These are phyloP conservation scores for Aureobasidium uvarum DNA, from an alignment of 2,329 filamentous ascomycete genomes.

Conservation along the genomic window DNA sequence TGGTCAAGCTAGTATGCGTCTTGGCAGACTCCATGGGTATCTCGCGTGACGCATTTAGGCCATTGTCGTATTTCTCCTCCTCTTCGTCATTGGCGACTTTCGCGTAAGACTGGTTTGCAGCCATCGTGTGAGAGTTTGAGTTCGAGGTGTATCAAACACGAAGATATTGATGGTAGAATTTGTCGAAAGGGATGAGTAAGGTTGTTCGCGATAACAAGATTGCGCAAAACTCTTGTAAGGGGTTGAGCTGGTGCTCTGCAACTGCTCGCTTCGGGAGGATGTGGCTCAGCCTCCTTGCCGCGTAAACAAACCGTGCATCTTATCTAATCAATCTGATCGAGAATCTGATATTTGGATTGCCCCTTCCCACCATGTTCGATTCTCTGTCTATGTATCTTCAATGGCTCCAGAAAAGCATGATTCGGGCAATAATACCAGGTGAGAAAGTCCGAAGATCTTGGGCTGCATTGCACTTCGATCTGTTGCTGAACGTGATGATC, in stretches of 20 bases:
- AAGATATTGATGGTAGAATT: neutral
- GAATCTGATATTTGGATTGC: neutral
- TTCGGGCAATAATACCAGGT: neutral
- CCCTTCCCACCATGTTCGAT: no score
- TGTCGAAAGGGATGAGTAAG: constrained; percentile 4
- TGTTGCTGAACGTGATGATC: neutral
- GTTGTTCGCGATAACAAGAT: constrained; percentile 4
- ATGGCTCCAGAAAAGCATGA: no score
- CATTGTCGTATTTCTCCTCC: neutral
- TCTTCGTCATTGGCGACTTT: constrained; percentile 5
- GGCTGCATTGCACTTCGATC: neutral
- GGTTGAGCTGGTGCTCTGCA: neutral
- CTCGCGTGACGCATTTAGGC: neutral
- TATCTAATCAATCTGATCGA: neutral
- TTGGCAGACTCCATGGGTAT: neutral
- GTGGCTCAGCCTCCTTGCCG: constrained; percentile 9
- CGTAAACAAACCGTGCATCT: neutral
- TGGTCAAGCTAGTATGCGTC: neutral
- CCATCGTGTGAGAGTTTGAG: neutral
- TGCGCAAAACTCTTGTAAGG: constrained; percentile 9
- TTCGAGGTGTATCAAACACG: neutral
- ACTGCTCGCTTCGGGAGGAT: neutral
- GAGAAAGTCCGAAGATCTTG: neutral
- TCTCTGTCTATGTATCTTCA: no score
- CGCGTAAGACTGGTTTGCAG: constrained; percentile 10